A percentile compares a stretch with the other conserved stretches of the same genome.
phyloP scores from a whole-genome alignment of 345 rosid species.

The Citrus australasica region DNA sequence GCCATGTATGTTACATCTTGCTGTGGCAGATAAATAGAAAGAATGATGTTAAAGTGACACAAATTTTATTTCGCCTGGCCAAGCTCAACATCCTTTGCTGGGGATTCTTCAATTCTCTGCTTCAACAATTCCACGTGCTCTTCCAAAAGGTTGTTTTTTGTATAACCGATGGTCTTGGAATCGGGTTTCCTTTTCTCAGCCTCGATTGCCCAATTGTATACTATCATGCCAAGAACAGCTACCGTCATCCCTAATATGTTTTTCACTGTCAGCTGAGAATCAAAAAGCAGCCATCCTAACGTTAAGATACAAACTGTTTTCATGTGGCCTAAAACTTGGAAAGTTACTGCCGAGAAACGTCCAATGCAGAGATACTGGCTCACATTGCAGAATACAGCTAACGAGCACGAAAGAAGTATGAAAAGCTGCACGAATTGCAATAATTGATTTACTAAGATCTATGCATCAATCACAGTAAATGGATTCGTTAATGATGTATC shows the following conservation, averaged over 20 bases:
- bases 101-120: constrained; percentile 6
- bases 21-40: background rate
- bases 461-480: background rate
- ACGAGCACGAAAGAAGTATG: constrained; percentile 37
- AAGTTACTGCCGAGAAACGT: constrained; percentile 42
- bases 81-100: constrained; percentile 23
- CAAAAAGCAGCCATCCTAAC: constrained; percentile 44
- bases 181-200: constrained; percentile 10
- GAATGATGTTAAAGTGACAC: background rate
- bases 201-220: constrained; percentile 36
- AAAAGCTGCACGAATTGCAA: constrained; percentile 27
- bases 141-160: constrained; percentile 8
- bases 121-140: constrained; percentile 18
- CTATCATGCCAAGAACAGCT: constrained; percentile 39
- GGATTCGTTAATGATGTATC: background rate
- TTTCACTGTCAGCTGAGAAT: constrained; percentile 34
- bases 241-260: constrained; percentile 40
- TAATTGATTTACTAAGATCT: background rate
- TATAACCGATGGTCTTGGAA: background rate
- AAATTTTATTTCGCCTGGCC: constrained; percentile 2
- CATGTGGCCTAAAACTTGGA: constrained; percentile 56
- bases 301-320: constrained; percentile 38
- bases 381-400: constrained; percentile 47
- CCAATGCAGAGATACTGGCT: constrained; percentile 56
- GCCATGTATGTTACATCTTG: background rate